Base-by-base conservation (phyloP, 495 filamentous ascomycete genomes). In the Penicillium paradoxum region DNA sequence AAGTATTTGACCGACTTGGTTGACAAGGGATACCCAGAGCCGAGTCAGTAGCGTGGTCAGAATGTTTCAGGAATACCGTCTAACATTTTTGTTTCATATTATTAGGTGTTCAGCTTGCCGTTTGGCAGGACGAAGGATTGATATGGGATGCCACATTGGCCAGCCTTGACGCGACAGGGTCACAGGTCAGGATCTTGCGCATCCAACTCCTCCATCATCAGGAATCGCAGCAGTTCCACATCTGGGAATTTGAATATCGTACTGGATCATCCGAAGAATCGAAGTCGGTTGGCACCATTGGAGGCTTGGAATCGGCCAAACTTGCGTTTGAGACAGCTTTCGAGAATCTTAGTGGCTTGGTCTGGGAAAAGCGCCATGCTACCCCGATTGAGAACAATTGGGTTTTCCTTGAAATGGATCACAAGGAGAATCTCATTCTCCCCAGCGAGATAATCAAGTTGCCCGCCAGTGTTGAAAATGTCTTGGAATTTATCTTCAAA, bases 61-160 rank as follows among this genome's bases (percentile, higher is more conserved):
- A 27, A 27, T 32, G 29, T n/a, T n/a, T n/a, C n/a, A n/a, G n/a
- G n/a, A 15, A 15, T 4, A 11, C n/a, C 19, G 6, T 15, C 19
- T 51, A 24, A 51, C 25, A 5, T 21, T 18, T 2, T 30, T 4
- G n/a, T n/a, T n/a, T n/a, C n/a, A n/a, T n/a, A n/a, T n/a, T n/a
- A n/a, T 24, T 24, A 49, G 45, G 14, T 6, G 10, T 3, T 7
- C 3, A n/a, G 33, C 45, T 38, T 29, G n/a, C 45, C 15, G 57
- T 59, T n/a, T 59, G 32, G 30, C 15, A 33, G 9, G 37, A 44
- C 2, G 9, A 22, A 5, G 32, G 45, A 7, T 27, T 41, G n/a
- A 18, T 43, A 24, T 59, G 45, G 48, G 53, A 59, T 49, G 53
- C 53, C 6, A 53, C 25, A 10, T 8, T 59, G 18, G 25, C 56